Conservation (phyloP, 2,329 filamentous ascomycete genomes). For the Akanthomyces dipterigenus region DNA sequence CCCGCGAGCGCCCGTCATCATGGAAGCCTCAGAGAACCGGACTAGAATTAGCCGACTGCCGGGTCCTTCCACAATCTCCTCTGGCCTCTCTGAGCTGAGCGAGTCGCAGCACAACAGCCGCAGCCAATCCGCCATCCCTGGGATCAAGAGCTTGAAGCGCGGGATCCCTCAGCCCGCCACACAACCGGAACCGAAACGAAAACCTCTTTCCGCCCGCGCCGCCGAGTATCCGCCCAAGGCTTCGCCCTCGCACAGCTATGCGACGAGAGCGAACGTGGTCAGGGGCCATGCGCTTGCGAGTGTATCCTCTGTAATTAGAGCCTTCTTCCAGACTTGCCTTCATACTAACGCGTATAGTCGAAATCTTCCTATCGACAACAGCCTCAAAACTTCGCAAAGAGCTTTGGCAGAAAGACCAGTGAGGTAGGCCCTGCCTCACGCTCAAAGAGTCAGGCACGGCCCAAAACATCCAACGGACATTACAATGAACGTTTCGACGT, state of each 20-base stretch:
- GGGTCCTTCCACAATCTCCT: constrained; percentile 3
- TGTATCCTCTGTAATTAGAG: neutral
- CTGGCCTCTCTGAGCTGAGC: constrained; percentile 45
- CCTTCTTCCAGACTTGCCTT: neutral
- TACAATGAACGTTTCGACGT: constrained; percentile 59
- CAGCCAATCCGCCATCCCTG: constrained; percentile 34
- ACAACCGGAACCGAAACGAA: constrained; percentile 54
- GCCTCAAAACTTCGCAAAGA: constrained; percentile 45
- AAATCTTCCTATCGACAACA: constrained; percentile 32
- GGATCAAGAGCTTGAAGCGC: constrained; percentile 43
- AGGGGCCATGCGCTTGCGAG: constrained; percentile 34
- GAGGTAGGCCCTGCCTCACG: constrained; percentile 38
- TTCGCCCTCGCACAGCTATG: constrained; percentile 32
- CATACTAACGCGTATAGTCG: neutral
- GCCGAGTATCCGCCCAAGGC: constrained; percentile 42
- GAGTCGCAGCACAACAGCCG: constrained; percentile 56
- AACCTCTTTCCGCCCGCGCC: constrained; percentile 49
- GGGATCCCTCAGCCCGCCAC: constrained; percentile 39
- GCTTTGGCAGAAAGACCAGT: constrained; percentile 47
- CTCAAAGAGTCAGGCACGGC: constrained; percentile 32
- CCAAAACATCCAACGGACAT: constrained; percentile 34
- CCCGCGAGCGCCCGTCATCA: constrained; percentile 2
- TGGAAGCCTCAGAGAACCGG: constrained; percentile 9
- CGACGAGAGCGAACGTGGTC: constrained; percentile 36
- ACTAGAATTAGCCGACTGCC: constrained; percentile 11